phyloP scores from a whole-genome alignment of 2,329 filamentous ascomycete genomes.

The Nannizziopsis barbatae region DNA sequence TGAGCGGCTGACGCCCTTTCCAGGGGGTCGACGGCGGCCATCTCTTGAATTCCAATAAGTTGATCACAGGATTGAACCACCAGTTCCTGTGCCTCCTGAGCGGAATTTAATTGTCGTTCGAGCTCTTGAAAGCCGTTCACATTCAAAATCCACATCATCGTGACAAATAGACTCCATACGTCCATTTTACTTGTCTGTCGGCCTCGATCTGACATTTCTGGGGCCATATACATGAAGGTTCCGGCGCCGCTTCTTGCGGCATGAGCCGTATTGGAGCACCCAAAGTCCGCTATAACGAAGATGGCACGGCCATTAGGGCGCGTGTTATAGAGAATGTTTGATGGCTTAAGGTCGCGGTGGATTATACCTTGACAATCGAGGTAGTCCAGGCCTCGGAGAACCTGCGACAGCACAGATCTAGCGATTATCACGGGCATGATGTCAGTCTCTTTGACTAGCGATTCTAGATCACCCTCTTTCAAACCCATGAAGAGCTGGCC shows the following conservation, averaged over 20 bases:
- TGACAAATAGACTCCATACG: conserved; percentile 18
- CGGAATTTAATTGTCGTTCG: neutral
- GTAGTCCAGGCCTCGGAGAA: conserved; percentile 19
- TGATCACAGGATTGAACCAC: neutral
- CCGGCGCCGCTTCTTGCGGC: conserved; percentile 11
- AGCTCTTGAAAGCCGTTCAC: neutral
- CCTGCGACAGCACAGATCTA: conserved; percentile 11
- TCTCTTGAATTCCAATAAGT: conserved; percentile 6
- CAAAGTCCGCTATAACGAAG: conserved; percentile 20
- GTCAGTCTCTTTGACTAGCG: neutral
- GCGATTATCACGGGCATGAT: neutral
- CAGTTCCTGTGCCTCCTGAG: neutral
- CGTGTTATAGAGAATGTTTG: conserved; percentile 20
- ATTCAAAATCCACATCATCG: conserved; percentile 8
- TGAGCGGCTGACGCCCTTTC: conserved; percentile 21
- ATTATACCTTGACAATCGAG: conserved; percentile 14
- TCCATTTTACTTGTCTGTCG: conserved; percentile 18
- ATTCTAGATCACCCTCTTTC: conserved; percentile 7
- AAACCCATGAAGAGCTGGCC: conserved; percentile 14
- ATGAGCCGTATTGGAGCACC: conserved; percentile 13
- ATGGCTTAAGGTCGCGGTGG: conserved; percentile 20
- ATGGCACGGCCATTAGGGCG: conserved; percentile 5
- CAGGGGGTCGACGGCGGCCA: conserved; percentile 18
- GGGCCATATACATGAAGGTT: conserved; percentile 16
- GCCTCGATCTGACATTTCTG: conserved; percentile 11